phyloP scores from a whole-genome alignment of 1,139 yeast species.

The Geotrichum histeridarum region DNA sequence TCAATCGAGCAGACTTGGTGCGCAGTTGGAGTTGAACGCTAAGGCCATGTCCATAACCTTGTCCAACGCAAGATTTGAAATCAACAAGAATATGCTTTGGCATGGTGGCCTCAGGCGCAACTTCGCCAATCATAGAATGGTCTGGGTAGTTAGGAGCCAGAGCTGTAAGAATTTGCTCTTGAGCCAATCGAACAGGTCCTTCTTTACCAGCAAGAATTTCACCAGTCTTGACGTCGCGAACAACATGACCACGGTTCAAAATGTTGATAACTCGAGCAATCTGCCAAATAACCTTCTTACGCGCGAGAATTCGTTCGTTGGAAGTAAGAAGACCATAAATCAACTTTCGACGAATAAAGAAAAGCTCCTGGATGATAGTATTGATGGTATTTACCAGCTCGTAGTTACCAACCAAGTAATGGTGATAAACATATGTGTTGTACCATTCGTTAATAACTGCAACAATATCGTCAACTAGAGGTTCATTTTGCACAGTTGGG shows the following conservation, averaged over 20 bases:
- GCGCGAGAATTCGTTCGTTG: conserved; percentile 52
- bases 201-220: conserved; percentile 47
- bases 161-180: conserved; percentile 65
- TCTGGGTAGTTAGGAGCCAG: conserved; percentile 68
- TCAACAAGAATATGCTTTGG: conserved; percentile 79
- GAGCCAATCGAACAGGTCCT: conserved; percentile 57
- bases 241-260: conserved; percentile 62
- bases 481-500: conserved; percentile 29
- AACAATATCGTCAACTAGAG: conserved; percentile 36
- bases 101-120: conserved; percentile 36
- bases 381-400: conserved; percentile 35
- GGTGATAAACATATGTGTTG: conserved; percentile 32
- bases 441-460: conserved; percentile 36
- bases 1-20: conserved; percentile 57
- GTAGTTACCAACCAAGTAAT: conserved; percentile 37
- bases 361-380: conserved; percentile 45
- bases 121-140: conserved; percentile 34
- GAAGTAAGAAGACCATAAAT: conserved; percentile 53
- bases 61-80: conserved; percentile 64
- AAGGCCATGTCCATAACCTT: conserved; percentile 52
- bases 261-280: conserved; percentile 65
- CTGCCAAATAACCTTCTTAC: conserved; percentile 55
- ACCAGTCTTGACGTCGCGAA: conserved; percentile 66
- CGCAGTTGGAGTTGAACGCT: conserved; percentile 70
- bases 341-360: conserved; percentile 58